These are phyloP conservation scores for Yamadazyma oceani DNA, from an alignment of 1,139 yeast species.

Conservation along the genomic window DNA sequence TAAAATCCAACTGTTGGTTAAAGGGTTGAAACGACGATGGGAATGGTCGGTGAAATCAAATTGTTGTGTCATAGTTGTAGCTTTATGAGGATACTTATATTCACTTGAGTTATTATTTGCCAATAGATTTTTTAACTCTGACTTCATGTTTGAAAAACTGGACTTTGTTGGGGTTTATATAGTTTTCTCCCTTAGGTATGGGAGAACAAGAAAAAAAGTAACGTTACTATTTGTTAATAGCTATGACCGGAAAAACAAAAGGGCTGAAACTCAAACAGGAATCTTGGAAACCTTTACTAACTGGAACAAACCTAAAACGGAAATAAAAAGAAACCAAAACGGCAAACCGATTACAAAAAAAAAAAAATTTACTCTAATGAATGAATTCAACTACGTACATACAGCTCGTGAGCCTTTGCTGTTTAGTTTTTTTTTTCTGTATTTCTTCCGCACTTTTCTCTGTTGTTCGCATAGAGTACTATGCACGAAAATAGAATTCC, in stretches of 20 bases:
- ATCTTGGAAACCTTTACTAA: no score
- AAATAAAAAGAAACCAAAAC: no score
- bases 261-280: neutral
- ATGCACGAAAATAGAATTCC: no score
- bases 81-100: conserved; percentile 10
- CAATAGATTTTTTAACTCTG: conserved; percentile 17
- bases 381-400: no score
- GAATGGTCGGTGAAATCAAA: conserved; percentile 58
- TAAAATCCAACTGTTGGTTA: conserved; percentile 61
- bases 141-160: conserved; percentile 14
- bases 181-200: neutral
- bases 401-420: no score
- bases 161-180: conserved; percentile 1
- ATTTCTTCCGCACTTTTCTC: no score
- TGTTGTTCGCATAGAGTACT: no score
- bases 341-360: no score
- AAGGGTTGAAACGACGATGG: conserved; percentile 69
- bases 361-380: no score
- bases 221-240: conserved; percentile 2
- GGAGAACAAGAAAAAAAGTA: neutral
- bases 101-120: conserved; percentile 8
- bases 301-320: no score
- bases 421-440: no score
- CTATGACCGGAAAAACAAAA: neutral
- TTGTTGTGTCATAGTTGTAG: conserved; percentile 2